phyloP scores from a whole-genome alignment of 345 rosid genomes.

The Heritiera littoralis region DNA sequence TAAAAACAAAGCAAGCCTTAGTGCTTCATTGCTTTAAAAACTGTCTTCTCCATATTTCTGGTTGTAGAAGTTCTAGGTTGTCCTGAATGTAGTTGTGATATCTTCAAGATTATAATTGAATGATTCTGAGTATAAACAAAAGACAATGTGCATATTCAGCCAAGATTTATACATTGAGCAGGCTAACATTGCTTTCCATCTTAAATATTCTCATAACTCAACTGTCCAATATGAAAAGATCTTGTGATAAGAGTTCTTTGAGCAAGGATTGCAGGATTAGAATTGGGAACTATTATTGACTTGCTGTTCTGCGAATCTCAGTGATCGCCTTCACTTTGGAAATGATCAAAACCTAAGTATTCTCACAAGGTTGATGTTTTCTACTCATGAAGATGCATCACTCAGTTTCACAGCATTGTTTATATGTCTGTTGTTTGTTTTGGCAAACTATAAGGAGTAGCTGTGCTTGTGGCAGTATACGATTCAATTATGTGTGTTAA shows the following conservation, averaged over 20 bases:
- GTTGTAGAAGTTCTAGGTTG: background rate
- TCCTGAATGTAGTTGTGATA: background rate
- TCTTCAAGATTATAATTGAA: background rate
- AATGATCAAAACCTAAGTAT: background rate
- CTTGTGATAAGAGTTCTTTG: background rate
- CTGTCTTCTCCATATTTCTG: background rate
- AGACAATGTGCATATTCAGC: background rate
- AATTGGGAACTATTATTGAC: background rate
- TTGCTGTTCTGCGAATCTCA: background rate
- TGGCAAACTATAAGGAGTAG: background rate
- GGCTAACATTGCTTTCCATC: background rate
- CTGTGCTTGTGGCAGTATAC: background rate
- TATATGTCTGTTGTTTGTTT: constrained; percentile 11
- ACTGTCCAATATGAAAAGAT: background rate
- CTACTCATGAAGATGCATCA: constrained; percentile 16
- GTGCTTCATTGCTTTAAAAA: constrained; percentile 2
- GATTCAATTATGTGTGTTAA: background rate
- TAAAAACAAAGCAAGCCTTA: background rate
- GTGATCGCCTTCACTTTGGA: background rate
- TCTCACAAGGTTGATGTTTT: background rate
- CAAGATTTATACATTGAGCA: background rate
- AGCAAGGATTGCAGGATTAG: background rate
- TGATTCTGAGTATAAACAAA: constrained; percentile 7
- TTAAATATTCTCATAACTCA: background rate
- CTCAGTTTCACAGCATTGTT: background rate